Percentiles rank a stretch among this genome's conserved stretches.
These are phyloP conservation scores for Dactylonectria macrodidyma DNA, from an alignment of 2,329 filamentous ascomycete species.

Conservation along the genomic window DNA sequence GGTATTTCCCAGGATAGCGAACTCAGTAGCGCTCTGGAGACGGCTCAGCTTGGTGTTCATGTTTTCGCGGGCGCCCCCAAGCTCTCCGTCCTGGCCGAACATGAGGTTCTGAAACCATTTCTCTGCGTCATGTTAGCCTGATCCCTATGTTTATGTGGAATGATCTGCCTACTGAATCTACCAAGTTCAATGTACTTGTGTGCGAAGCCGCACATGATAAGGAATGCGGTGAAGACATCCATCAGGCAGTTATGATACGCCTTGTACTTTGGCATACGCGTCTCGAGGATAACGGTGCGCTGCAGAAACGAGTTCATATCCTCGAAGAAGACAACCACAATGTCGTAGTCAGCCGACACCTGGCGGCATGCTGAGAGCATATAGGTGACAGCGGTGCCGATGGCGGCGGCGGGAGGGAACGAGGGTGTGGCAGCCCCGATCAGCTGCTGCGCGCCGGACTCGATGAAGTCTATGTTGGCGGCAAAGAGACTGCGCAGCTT, in stretches of 20 bases:
- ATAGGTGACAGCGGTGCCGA: conserved; percentile 53
- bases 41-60: conserved; percentile 47
- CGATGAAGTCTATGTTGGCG: conserved; percentile 48
- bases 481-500: conserved; percentile 49
- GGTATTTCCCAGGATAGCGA: conserved; percentile 52
- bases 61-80: conserved; percentile 47
- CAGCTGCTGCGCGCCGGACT: conserved; percentile 50
- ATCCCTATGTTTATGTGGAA: rapidly evolving
- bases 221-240: conserved; percentile 54
- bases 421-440: conserved; percentile 48
- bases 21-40: conserved; percentile 52
- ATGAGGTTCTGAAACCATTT: conserved; percentile 52
- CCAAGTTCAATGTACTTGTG: conserved; percentile 53
- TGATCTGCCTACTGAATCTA: conserved; percentile 48
- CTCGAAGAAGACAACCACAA: conserved; percentile 56
- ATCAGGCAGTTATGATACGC: conserved; percentile 54
- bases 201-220: conserved; percentile 52
- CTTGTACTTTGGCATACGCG: conserved; percentile 46
- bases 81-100: conserved; percentile 50
- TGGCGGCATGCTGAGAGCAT: conserved; percentile 49
- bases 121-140: conserved; percentile 36
- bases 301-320: conserved; percentile 55
- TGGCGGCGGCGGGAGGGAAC: conserved; percentile 52
- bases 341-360: conserved; percentile 56
- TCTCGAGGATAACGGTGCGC: conserved; percentile 53